Base-by-base conservation (phyloP, 192 early-diverging fungal genomes). In the Backusella morwellensis region DNA sequence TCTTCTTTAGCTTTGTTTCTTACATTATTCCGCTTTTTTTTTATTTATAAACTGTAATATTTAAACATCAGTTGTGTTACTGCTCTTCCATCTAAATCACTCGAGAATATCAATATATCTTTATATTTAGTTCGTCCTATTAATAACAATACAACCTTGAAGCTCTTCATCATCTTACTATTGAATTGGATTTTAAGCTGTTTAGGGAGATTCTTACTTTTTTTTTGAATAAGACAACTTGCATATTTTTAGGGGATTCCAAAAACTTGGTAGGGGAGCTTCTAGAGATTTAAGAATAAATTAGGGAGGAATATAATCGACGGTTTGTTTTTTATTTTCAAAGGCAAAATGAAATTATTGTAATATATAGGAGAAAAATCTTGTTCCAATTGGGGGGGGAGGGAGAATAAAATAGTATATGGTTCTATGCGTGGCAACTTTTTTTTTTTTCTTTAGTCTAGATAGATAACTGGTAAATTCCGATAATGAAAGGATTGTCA, bases 261-360 rank as follows among this genome's bases (percentile, higher is more conserved):
- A 63, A 63, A 63, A 63, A 63, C 56, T 63, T 63, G 56, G 56
- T 63, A 63, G 56, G 56, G 56, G 56, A 63, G 26, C 26, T 63
- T 63, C 21, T 63, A 63, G 23, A 63, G 56, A 29, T 63, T 26
- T 63, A 63, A 63, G 56, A 63, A 63, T 63, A 63, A 63, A 29
- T 26, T 63, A 63, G 23, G 54, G 56, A 63, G 56, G 23, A 12
- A 29, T 50, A 29, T 11, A 26, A 26, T 63, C 26, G 23, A 63
- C 29, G 9, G 23, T 29, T 63, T 29, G 23, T 12, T 59, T 59
- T 59, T 63, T 63, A 17, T 44, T 50, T 29, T 14, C 21, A 63
- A 63, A 63, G 23, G 26, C 56, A 63, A 63, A 63, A 63, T 63
- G 23, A 63, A 63, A 29, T 63, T 29, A 63, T 63, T 11, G n/a